Conservation (phyloP, 176 grass and related monocot species). For the Avena eriantha region DNA sequence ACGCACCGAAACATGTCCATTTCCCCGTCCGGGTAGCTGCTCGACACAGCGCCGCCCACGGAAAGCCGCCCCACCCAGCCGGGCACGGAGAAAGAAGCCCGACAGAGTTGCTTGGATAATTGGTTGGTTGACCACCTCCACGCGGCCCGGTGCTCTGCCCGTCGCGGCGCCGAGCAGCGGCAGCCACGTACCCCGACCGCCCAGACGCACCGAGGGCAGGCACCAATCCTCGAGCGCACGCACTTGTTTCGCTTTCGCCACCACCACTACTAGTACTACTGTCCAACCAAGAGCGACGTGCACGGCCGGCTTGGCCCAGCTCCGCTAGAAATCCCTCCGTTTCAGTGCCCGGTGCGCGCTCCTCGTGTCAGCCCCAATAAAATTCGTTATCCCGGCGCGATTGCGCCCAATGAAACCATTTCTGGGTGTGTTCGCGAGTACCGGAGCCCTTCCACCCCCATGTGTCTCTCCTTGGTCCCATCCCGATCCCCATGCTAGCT, state of each 20-base stretch:
- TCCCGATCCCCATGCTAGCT: neutral
- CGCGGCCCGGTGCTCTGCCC: neutral
- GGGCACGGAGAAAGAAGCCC: slow-evolving; percentile 4
- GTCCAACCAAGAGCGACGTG: neutral
- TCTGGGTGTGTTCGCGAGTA: neutral
- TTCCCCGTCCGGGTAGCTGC: neutral
- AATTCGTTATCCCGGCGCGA: slow-evolving; percentile 11
- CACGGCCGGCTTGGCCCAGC: neutral
- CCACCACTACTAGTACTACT: neutral
- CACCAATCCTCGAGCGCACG: slow-evolving; percentile 14
- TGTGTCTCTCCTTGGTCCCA: neutral
- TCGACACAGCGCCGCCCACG: slow-evolving; percentile 16
- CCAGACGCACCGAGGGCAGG: slow-evolving; percentile 33
- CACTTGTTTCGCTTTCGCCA: neutral
- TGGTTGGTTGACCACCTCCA: neutral
- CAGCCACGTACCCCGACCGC: slow-evolving; percentile 38
- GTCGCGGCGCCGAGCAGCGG: neutral
- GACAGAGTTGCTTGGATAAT: slow-evolving; percentile 7
- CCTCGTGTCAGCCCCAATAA: neutral
- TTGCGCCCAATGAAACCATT: neutral
- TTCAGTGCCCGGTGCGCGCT: neutral
- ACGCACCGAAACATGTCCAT: neutral
- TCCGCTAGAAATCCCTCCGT: slow-evolving; percentile 6
- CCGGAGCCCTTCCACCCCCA: neutral
- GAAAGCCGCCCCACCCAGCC: slow-evolving; percentile 1